Base-by-base conservation (phyloP, 2,329 filamentous ascomycete species). In the Penicillium griseofulvum region DNA sequence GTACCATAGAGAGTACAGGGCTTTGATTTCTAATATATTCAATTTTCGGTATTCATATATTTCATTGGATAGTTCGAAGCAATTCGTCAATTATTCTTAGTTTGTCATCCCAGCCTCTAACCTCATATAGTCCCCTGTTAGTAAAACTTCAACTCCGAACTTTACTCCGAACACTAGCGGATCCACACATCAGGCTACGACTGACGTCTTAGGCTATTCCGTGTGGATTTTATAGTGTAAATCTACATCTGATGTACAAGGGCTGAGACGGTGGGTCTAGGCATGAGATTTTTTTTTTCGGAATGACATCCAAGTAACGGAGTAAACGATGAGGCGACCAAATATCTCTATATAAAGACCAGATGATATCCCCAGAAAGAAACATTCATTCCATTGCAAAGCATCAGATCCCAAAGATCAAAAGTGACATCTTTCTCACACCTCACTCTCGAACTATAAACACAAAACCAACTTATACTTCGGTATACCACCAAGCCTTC, bases 321-420 rank as follows among this genome's bases (percentile, higher is more conserved):
- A 50, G 48, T 50, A 34, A 34, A 44, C 19, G 8, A 26, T 17
- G 8, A 10, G 29, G 19, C 7, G 17, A 34, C 29, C 17, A 29
- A n/a, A 22, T 26, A 22, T 41, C 47, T 38, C 19, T 52, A 53
- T 53, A 53, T 53, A 53, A 53, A 49, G 36, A 17, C 8, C 19
- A 9, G 12, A 42, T n/a, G 16, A 34, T 10, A 34, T 43, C 43
- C 26, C 10, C 46, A 37, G 16, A 50, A 43, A 24, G 12, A 16
- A 5, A 19, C 28, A 34, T 34, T 28, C 28, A 43, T 26, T 41
- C 36, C 19, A 34, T 22, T 49, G 9, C 47, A 41, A 41, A 29
- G 22, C 14, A 41, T 41, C 4, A 34, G 11, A 17, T 17, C n/a
- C n/a, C 10, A 12, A 6, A 49, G 37, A 34, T 26, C 28, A 31